Conservation (phyloP, 352 stramenopile species). For the Phytophthora megakarya region DNA sequence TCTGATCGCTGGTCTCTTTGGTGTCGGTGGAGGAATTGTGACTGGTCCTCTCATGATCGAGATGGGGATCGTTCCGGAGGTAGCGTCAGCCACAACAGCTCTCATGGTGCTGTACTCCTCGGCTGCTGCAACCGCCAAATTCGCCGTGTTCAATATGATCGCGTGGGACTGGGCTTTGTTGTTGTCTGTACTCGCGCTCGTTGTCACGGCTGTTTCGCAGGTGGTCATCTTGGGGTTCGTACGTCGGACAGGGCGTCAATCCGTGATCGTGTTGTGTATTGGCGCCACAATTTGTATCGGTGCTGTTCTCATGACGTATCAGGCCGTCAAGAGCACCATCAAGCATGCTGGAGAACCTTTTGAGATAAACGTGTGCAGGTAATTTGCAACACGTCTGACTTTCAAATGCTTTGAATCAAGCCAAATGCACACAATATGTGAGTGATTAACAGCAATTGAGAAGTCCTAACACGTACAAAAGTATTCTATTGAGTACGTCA, state of each 20-base stretch:
- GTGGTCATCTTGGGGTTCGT: slow-evolving; percentile 56
- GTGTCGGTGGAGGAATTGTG: slow-evolving; percentile 59
- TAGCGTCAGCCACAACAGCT: slow-evolving; percentile 50
- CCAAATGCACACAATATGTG: too few relatives aligned
- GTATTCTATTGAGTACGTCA: too few relatives aligned
- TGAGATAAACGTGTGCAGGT: slow-evolving; percentile 42
- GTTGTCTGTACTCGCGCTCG: slow-evolving; percentile 45
- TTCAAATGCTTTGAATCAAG: too few relatives aligned
- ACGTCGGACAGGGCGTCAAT: slow-evolving; percentile 52
- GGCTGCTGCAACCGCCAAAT: slow-evolving; percentile 49
- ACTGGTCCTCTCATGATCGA: slow-evolving; percentile 66
- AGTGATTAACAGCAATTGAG: too few relatives aligned
- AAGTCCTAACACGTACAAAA: too few relatives aligned
- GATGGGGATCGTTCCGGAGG: slow-evolving; percentile 56
- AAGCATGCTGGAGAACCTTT: slow-evolving; percentile 44
- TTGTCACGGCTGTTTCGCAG: slow-evolving; percentile 50
- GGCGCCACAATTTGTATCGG: slow-evolving; percentile 48
- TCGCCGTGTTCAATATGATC: slow-evolving; percentile 52
- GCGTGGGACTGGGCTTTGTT: slow-evolving; percentile 47
- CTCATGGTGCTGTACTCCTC: slow-evolving; percentile 60
- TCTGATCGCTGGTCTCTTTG: slow-evolving; percentile 52
- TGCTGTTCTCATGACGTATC: slow-evolving; percentile 55
- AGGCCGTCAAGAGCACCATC: slow-evolving; percentile 52
- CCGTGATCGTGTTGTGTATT: slow-evolving; percentile 68
- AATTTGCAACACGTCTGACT: too few relatives aligned